Conservation (phyloP, 257 asterid species). For the Phtheirospermum japonicum region DNA sequence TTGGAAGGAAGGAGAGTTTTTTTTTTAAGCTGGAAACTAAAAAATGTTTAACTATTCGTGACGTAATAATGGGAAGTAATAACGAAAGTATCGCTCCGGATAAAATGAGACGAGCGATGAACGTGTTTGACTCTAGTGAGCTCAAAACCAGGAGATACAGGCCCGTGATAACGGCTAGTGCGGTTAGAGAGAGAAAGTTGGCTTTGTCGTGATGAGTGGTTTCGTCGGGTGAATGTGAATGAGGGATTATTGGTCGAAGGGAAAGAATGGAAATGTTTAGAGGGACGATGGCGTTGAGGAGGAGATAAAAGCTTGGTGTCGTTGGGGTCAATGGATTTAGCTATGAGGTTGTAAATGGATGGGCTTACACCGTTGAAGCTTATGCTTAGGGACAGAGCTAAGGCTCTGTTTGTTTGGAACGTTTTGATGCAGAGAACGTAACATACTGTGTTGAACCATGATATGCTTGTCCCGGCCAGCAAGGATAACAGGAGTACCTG, state of each 20-base stretch:
- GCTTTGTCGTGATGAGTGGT: constrained; percentile 29
- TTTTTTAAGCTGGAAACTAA: too few species aligned
- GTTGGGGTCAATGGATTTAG: constrained; percentile 41
- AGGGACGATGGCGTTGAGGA: constrained; percentile 57
- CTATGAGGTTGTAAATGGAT: constrained; percentile 56
- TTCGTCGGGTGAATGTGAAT: constrained; percentile 31
- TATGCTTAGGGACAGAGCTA: constrained; percentile 54
- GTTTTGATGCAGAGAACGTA: constrained; percentile 56
- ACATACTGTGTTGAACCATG: constrained; percentile 72
- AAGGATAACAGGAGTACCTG: constrained; percentile 54
- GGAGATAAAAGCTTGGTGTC: constrained; percentile 42
- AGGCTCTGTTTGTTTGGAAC: constrained; percentile 43
- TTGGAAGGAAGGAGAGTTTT: too few species aligned
- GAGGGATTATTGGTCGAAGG: constrained; percentile 31
- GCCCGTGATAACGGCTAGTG: constrained; percentile 48
- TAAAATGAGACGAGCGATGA: constrained; percentile 34
- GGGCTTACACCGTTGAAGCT: constrained; percentile 66
- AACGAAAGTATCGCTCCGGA: constrained; percentile 46
- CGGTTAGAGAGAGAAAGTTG: constrained; percentile 36
- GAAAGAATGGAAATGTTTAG: constrained; percentile 35
- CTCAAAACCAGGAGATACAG: constrained; percentile 50
- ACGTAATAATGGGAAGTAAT: constrained; percentile 36
- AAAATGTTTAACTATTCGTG: neutral
- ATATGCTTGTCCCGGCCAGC: constrained; percentile 62
- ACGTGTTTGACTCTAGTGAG: constrained; percentile 26